phyloP scores from a whole-genome alignment of 164 flowering plant genomes.

The Hamamelis virginiana region DNA sequence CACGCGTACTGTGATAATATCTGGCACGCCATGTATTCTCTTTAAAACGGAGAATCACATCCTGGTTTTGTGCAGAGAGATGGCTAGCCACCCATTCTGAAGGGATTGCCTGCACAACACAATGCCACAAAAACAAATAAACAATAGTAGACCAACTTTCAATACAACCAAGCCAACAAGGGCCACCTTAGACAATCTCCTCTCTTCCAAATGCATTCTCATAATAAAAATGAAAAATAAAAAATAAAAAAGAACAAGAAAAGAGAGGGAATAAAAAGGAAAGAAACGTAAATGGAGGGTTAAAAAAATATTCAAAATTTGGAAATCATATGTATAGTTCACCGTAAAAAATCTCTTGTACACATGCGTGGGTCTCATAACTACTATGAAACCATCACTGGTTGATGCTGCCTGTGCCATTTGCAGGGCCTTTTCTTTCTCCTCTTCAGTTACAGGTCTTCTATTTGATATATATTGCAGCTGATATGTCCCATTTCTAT shows the following conservation, averaged over 20 bases:
- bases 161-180: too few relatives aligned
- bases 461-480: slow-evolving; percentile 11
- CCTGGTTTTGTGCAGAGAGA: slow-evolving; percentile 13
- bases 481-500: background rate
- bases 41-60: slow-evolving; percentile 22
- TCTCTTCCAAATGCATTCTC: too few relatives aligned
- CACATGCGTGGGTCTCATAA: slow-evolving; percentile 41
- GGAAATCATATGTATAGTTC: background rate
- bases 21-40: slow-evolving; percentile 6
- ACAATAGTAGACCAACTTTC: background rate
- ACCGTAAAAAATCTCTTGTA: slow-evolving; percentile 36
- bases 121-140: background rate
- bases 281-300: background rate
- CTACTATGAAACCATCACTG: slow-evolving; percentile 20
- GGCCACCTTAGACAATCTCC: too few relatives aligned
- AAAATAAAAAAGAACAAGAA: background rate
- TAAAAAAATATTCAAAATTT: background rate
- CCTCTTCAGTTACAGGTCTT: slow-evolving; percentile 23
- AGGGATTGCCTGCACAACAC: slow-evolving; percentile 30
- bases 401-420: slow-evolving; percentile 27
- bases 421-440: slow-evolving; percentile 18
- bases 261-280: too few relatives aligned
- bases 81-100: slow-evolving; percentile 20
- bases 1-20: background rate
- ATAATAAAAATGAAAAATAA: background rate